Evolutionary conservation across 805 yeast genomes (phyloP).

Genomic region (Dipodascus geniculatus): DNA sequence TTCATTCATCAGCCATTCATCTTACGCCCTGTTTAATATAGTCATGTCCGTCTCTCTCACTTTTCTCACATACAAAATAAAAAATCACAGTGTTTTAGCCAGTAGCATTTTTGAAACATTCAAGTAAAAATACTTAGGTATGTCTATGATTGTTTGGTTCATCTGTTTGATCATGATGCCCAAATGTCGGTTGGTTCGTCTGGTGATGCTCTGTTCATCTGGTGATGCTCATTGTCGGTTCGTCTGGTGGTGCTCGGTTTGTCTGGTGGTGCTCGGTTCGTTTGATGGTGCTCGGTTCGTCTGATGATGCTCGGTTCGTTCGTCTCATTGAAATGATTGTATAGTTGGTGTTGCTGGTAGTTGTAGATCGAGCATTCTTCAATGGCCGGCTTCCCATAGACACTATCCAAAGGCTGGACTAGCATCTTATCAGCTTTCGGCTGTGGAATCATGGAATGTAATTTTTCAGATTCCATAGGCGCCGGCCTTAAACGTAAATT

Average conservation of each 20-base stretch:
- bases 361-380: too few relatives aligned
- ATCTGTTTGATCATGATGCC: background rate
- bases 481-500: conserved; percentile 17
- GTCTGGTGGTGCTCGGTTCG: too few relatives aligned
- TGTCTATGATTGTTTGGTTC: background rate
- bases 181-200: background rate
- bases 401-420: too few relatives aligned
- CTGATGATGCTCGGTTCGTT: too few relatives aligned
- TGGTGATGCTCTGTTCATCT: background rate
- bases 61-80: background rate
- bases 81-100: background rate
- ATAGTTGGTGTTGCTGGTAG: too few relatives aligned
- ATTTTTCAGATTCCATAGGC: conserved; percentile 21
- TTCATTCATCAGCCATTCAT: too few relatives aligned
- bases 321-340: too few relatives aligned
- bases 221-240: too few relatives aligned
- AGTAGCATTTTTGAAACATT: background rate
- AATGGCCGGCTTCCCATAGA: too few relatives aligned
- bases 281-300: too few relatives aligned
- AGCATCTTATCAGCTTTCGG: background rate
- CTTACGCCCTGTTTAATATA: background rate
- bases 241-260: too few relatives aligned
- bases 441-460: background rate
- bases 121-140: background rate
- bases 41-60: background rate